Evolutionary conservation across 2,329 filamentous ascomycete genomes (phyloP).

Genomic region (Fusarium denticulatum): DNA sequence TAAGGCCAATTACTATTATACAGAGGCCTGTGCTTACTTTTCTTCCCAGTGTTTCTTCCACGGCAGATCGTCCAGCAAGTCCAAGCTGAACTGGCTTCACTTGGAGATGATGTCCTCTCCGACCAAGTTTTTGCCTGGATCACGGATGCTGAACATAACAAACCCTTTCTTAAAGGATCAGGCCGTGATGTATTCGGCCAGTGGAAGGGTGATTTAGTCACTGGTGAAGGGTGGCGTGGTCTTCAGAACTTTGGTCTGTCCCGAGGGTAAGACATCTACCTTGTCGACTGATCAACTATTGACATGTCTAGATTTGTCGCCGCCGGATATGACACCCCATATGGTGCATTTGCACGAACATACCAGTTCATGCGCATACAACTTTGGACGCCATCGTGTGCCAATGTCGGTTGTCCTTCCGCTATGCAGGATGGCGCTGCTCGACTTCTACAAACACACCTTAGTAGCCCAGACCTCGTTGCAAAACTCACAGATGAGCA

Average conservation of each 20-base stretch:
- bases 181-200: constrained; percentile 71
- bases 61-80: constrained; percentile 50
- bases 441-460: constrained; percentile 58
- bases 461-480: constrained; percentile 46
- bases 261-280: constrained; percentile 55
- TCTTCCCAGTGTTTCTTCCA: constrained; percentile 59
- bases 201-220: constrained; percentile 67
- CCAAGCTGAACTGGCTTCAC: constrained; percentile 55
- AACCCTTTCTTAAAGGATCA: constrained; percentile 66
- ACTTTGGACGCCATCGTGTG: constrained; percentile 68
- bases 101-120: constrained; percentile 64
- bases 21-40: neutral
- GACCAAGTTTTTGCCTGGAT: constrained; percentile 65
- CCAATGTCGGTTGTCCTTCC: constrained; percentile 71
- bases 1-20: neutral
- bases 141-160: constrained; percentile 72
- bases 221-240: constrained; percentile 72
- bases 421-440: constrained; percentile 74
- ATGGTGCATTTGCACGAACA: constrained; percentile 62
- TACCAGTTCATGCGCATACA: constrained; percentile 68
- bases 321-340: constrained; percentile 65
- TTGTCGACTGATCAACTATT: neutral
- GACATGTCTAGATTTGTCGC: constrained; percentile 59
- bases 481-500: constrained; percentile 43
- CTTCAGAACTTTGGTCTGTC: constrained; percentile 68